A percentile compares a stretch with the other conserved stretches of the same genome.
Evolutionary conservation across 2,329 filamentous ascomycete genomes (phyloP).

Genomic region (Aspergillus pseudoviridinutans): DNA sequence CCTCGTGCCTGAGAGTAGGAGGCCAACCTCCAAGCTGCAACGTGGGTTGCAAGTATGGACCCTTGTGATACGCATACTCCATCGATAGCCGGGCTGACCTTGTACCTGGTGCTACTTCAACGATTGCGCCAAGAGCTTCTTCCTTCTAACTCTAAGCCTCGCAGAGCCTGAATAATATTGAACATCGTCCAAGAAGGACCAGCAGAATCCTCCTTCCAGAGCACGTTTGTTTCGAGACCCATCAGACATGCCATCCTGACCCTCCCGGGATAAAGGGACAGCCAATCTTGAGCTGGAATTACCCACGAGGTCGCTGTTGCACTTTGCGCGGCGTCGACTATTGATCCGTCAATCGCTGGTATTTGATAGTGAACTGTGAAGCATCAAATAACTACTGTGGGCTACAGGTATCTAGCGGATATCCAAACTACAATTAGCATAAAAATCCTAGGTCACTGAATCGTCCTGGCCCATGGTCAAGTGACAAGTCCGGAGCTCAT

Average conservation of each 20-base stretch:
- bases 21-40: neutral
- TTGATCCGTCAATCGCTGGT: neutral
- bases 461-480: neutral
- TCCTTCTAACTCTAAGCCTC: neutral
- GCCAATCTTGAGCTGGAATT: conserved; percentile 4
- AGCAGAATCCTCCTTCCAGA: conserved; percentile 1
- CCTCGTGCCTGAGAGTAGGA: too few relatives aligned
- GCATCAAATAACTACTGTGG: too few relatives aligned
- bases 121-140: too few relatives aligned
- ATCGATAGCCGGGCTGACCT: too few relatives aligned
- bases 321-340: neutral
- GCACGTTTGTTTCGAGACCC: conserved; percentile 5
- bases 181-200: neutral
- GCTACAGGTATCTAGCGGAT: neutral
- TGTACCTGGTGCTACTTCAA: too few relatives aligned
- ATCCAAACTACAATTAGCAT: neutral
- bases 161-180: neutral
- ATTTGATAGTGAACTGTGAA: too few relatives aligned
- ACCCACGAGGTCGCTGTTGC: conserved; percentile 1
- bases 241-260: conserved; percentile 1
- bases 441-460: neutral
- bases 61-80: too few relatives aligned
- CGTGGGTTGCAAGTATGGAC: neutral
- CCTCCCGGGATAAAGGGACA: neutral
- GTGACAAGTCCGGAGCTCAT: neutral